Conservation (phyloP, 1,284 basidiomycete species). For the Pascua guehoae region DNA sequence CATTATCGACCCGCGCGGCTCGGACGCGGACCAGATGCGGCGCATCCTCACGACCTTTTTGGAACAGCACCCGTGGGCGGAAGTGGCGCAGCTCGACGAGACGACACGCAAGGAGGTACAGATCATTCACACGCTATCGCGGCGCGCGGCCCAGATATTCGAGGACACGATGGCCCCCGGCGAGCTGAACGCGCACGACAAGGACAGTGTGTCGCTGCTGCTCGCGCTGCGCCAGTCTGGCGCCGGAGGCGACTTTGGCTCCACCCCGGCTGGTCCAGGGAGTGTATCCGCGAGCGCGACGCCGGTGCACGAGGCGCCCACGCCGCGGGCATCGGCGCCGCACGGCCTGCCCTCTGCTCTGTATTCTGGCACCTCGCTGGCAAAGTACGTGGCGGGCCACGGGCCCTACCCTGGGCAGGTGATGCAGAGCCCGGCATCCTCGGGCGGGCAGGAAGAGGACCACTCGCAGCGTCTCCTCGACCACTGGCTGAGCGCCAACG, state of each 20-base stretch:
- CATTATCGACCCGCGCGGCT: slow-evolving; percentile 47
- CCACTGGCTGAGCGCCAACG: slow-evolving; percentile 47
- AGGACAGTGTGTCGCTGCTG: slow-evolving; percentile 42
- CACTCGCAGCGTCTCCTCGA: slow-evolving; percentile 47
- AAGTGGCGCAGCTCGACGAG: slow-evolving; percentile 40
- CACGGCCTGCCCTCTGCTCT: neutral
- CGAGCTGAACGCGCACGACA: slow-evolving; percentile 39
- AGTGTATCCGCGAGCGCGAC: neutral
- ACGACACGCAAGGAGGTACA: slow-evolving; percentile 49
- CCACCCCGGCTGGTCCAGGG: neutral
- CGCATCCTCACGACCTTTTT: slow-evolving; percentile 46
- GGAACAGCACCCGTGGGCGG: slow-evolving; percentile 44
- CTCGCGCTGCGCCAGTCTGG: slow-evolving; percentile 43
- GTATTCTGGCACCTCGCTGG: neutral
- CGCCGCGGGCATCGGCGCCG: neutral
- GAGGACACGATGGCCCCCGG: slow-evolving; percentile 42
- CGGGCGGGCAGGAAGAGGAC: slow-evolving; percentile 41
- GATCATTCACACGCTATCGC: slow-evolving; percentile 47
- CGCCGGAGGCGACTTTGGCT: neutral
- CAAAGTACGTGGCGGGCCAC: slow-evolving; percentile 8
- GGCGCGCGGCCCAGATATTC: slow-evolving; percentile 44
- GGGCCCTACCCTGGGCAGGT: neutral
- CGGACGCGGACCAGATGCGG: slow-evolving; percentile 46
- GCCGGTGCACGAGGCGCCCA: neutral
- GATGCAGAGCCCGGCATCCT: slow-evolving; percentile 16